Conservation (phyloP, 1,139 yeast species). For the Diutina rugosa region DNA sequence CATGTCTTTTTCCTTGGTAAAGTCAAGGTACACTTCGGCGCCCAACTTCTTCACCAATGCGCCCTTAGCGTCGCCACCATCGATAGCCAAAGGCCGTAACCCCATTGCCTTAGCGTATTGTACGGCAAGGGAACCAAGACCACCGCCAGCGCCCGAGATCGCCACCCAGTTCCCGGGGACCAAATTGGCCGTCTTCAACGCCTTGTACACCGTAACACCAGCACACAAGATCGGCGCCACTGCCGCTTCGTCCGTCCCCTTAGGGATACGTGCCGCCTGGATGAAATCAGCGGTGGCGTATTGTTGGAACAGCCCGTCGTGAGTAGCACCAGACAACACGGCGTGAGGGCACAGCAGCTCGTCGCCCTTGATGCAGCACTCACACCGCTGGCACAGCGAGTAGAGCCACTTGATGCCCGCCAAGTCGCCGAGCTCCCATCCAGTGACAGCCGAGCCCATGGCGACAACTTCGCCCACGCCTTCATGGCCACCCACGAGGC, state of each 20-base stretch:
- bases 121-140: slow-evolving; percentile 69
- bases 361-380: slow-evolving; percentile 51
- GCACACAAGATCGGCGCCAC: slow-evolving; percentile 77
- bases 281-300: slow-evolving; percentile 78
- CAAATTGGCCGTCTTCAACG: slow-evolving; percentile 56
- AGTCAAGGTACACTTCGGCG: slow-evolving; percentile 62
- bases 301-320: slow-evolving; percentile 77
- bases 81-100: slow-evolving; percentile 61
- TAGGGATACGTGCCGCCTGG: slow-evolving; percentile 70
- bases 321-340: slow-evolving; percentile 66
- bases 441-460: slow-evolving; percentile 54
- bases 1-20: slow-evolving; percentile 40
- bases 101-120: slow-evolving; percentile 83
- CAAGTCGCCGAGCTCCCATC: slow-evolving; percentile 61
- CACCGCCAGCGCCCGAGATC: slow-evolving; percentile 78
- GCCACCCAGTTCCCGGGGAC: slow-evolving; percentile 71
- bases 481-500: slow-evolving; percentile 74
- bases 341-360: slow-evolving; percentile 64
- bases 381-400: slow-evolving; percentile 65
- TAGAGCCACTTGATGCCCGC: slow-evolving; percentile 78
- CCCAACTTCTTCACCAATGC: slow-evolving; percentile 44
- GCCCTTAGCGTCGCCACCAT: slow-evolving; percentile 59
- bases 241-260: slow-evolving; percentile 57
- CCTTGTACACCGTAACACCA: slow-evolving; percentile 78
- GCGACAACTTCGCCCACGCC: slow-evolving; percentile 80